A percentile compares a stretch with the other conserved stretches of the same genome.
Evolutionary conservation across 257 asterid genomes (phyloP).

Genomic region (Solanum chaucha): DNA sequence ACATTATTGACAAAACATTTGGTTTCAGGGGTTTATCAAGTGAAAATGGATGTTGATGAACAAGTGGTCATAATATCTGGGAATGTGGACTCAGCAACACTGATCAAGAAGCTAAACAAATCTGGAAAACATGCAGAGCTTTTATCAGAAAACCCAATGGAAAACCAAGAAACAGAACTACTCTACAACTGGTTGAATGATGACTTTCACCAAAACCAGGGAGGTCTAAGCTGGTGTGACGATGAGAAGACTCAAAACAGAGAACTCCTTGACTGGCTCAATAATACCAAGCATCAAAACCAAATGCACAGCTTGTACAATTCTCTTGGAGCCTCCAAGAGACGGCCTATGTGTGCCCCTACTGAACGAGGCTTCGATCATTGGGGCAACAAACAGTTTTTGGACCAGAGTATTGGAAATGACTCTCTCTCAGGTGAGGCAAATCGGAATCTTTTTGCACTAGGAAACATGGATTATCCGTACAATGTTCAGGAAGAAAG

Average conservation of each 20-base stretch:
- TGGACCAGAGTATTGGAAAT: conserved; percentile 1
- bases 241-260: background rate
- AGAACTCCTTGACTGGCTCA: conserved; percentile 4
- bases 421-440: background rate
- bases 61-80: conserved; percentile 22
- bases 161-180: background rate
- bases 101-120: conserved; percentile 17
- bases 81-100: conserved; percentile 21
- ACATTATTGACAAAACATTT: background rate
- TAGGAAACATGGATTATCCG: conserved; percentile 2
- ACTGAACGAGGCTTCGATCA: conserved; percentile 3
- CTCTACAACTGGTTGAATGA: conserved; percentile 5
- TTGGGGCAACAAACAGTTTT: conserved; percentile 6
- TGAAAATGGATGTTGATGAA: conserved; percentile 31
- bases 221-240: background rate
- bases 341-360: conserved; percentile 4
- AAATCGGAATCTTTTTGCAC: conserved; percentile 1
- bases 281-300: conserved; percentile 5
- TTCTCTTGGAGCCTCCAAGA: conserved; percentile 1
- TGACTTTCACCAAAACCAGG: conserved; percentile 2
- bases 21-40: conserved; percentile 44
- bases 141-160: conserved; percentile 12
- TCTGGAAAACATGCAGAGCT: conserved; percentile 60
- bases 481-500: conserved; percentile 13
- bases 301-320: conserved; percentile 5